phyloP scores from a whole-genome alignment of 2,329 filamentous ascomycete species.

The Fusarium sp. region DNA sequence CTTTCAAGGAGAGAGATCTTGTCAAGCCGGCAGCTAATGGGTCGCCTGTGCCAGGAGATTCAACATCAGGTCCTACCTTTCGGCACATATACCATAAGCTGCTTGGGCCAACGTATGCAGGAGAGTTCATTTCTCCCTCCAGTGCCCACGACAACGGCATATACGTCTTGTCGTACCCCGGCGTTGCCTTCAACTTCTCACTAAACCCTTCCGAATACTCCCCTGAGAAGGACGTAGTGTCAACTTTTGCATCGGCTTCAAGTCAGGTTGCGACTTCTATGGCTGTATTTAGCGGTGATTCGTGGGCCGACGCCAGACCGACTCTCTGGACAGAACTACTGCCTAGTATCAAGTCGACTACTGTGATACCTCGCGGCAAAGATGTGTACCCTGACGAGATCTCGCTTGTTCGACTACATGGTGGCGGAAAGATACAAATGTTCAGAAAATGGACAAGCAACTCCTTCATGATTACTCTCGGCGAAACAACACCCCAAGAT shows the following conservation, averaged over 20 bases:
- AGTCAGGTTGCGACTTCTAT: slow-evolving; percentile 84
- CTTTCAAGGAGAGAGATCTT: slow-evolving; percentile 83
- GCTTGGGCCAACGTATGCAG: slow-evolving; percentile 93
- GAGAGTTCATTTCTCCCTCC: slow-evolving; percentile 83
- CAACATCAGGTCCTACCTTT: slow-evolving; percentile 75
- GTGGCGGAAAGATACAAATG: slow-evolving; percentile 82
- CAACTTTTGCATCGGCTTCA: slow-evolving; percentile 81
- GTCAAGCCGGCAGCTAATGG: slow-evolving; percentile 67
- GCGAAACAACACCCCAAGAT: slow-evolving; percentile 91
- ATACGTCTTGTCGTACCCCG: slow-evolving; percentile 94
- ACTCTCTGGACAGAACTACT: slow-evolving; percentile 81
- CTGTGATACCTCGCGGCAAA: slow-evolving; percentile 75
- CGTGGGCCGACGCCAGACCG: slow-evolving; percentile 85
- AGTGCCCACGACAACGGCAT: slow-evolving; percentile 70
- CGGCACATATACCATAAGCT: slow-evolving; percentile 91
- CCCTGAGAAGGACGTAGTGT: slow-evolving; percentile 82
- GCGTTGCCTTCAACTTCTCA: slow-evolving; percentile 92
- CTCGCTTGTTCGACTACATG: slow-evolving; percentile 80
- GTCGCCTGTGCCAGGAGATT: slow-evolving; percentile 50
- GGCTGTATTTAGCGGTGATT: slow-evolving; percentile 90
- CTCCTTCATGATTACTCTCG: slow-evolving; percentile 78
- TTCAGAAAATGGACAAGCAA: slow-evolving; percentile 75
- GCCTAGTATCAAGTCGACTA: slow-evolving; percentile 77
- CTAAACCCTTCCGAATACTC: slow-evolving; percentile 80
- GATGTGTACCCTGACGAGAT: slow-evolving; percentile 91